A percentile compares a stretch with the other conserved stretches of the same genome.
phyloP scores from a whole-genome alignment of 1,284 basidiomycete genomes.

The Kwoniella shivajii region DNA sequence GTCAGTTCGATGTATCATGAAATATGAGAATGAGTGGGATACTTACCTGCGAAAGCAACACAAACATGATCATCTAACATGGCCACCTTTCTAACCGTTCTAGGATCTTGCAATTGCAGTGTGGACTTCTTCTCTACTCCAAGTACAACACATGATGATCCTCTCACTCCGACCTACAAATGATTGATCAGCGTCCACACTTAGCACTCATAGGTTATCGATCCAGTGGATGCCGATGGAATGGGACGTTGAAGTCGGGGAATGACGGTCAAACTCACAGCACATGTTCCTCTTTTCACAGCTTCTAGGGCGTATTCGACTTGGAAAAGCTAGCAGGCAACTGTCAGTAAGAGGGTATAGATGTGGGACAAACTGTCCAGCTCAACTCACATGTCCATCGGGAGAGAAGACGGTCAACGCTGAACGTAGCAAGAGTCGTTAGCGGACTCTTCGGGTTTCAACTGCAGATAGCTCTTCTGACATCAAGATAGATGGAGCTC shows the following conservation, averaged over 20 bases:
- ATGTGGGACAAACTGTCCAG: background rate
- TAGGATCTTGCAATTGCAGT: constrained; percentile 94
- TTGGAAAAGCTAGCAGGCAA: constrained; percentile 49
- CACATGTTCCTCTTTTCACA: constrained; percentile 95
- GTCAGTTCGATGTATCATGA: constrained; percentile 4
- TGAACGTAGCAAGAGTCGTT: constrained; percentile 12
- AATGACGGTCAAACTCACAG: constrained; percentile 62
- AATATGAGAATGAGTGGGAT: background rate
- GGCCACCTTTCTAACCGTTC: constrained; percentile 96
- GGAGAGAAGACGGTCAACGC: constrained; percentile 89
- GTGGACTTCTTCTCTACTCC: constrained; percentile 99
- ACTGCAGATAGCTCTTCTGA: background rate
- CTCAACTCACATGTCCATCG: constrained; percentile 70
- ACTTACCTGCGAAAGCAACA: constrained; percentile 91
- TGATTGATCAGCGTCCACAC: too few relatives aligned
- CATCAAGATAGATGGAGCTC: constrained; percentile 13
- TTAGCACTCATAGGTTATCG: too few relatives aligned
- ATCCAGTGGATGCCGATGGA: background rate
- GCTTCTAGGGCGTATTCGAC: constrained; percentile 99
- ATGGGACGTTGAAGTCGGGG: background rate
- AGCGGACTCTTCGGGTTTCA: background rate
- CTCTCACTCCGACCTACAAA: constrained; percentile 86
- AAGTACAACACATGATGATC: constrained; percentile 91
- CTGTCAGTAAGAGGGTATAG: constrained; percentile 3
- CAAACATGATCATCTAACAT: constrained; percentile 99